Base-by-base conservation (phyloP, 805 yeast species). In the Saccharomycodes ludwigii region DNA sequence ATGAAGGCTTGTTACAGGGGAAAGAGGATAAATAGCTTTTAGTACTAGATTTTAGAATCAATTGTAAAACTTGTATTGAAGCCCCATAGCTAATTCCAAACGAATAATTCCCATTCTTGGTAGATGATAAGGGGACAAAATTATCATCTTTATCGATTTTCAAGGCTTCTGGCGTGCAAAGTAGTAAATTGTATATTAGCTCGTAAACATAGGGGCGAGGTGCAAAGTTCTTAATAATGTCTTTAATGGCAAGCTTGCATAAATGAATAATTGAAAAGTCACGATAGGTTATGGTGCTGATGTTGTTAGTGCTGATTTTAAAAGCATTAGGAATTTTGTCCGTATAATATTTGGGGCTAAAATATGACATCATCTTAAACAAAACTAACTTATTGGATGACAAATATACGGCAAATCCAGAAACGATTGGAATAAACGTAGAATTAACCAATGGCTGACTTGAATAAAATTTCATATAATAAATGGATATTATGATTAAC, bases 261-360 rank as follows among this genome's bases (percentile, higher is more conserved):
- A 72, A 47, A 29, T 75, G 80, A 5, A 65, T 58, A 0, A 77
- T 59, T 6, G 74, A 33, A 35, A 76, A 76, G 50, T 80, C 93
- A 38, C 88, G 54, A 33, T 72, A 67, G 1, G 83, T 73, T 7
- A 63, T 43, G 14, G 50, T 50, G n/a, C 50, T 34, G 59, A 70
- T 34, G 40, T 46, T 30, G 49, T 59, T 41, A 41, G 46, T 36
- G 39, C 51, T 50, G n/a, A 63, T 42, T 41, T 65, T 68, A 50
- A 65, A 72, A 26, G 57, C 58, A 21, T 55, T 56, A 3, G 85
- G 85, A n/a, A 79, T 46, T 25, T 59, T 50, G 15, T 63, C 65
- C 6, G 58, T 47, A 43, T 69, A 71, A 33, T 61, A 59, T 8
- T 52, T 44, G 3, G 54, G 50, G 28, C 61, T 58, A 31, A 75